Base-by-base conservation (phyloP, 176 grass and related monocot species). In the Poa annua region DNA sequence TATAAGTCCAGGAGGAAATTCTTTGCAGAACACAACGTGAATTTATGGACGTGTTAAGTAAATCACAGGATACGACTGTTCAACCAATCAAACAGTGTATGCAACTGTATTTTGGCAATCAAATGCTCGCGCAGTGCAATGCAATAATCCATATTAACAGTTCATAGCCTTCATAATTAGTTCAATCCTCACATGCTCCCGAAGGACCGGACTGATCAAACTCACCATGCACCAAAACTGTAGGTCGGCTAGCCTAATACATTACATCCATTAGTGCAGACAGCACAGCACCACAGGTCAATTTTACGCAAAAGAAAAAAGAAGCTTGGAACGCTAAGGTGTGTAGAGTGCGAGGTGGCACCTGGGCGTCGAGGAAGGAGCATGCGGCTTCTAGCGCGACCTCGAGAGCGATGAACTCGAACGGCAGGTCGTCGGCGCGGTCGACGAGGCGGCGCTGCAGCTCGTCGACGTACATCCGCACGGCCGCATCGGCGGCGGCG, bases 391-490 rank as follows among this genome's bases (percentile, higher is more conserved):
- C 94, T 8, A 97, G 94, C 7, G 94, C 94, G 45, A 97, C 72
- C 81, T 97, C 94, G 29, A 97, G 65, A 3, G 94, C 92, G 19
- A 93, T 47, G 79, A 97, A 97, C 33, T 97, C 94, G 76, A 97
- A 97, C 3, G 94, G 94, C 64, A 97, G 87, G 59, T 94, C 87
- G 33, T 97, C 94, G 11, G 88, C 63, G 60, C 78, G 78, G 67
- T 86, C 80, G 8, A 87, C 65, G 41, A 94, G 91, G 48, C 94
- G 91, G 10, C 89, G 74, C 83, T 97, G 92, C 83, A 97, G 84
- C 80, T 97, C 94, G 45, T 78, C 77, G 10, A 88, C 94, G 71
- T 90, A 97, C 67, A 83, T 85, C 66, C 85, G 71, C 85, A 90
- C 94, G 71, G 85, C 85, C 35, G 82, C 91, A 9, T 79, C 88